These are phyloP conservation scores for Candida vartiovaarae DNA, from an alignment of 805 yeast species.

Conservation along the genomic window DNA sequence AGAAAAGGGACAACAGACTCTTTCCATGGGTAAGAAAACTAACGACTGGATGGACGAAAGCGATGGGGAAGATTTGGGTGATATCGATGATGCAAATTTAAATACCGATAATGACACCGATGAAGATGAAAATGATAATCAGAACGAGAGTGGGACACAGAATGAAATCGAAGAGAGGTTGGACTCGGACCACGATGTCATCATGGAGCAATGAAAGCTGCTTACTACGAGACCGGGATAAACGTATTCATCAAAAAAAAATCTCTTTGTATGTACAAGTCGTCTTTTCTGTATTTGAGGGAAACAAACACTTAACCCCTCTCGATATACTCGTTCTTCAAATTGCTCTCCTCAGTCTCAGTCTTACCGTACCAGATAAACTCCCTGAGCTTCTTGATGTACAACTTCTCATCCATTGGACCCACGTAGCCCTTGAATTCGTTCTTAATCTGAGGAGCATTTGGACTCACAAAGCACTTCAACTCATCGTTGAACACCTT, in stretches of 20 bases:
- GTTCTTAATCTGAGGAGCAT: slow-evolving; percentile 64
- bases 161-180: neutral
- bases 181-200: slow-evolving; percentile 20
- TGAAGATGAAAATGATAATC: slow-evolving; percentile 7
- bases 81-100: slow-evolving; percentile 9
- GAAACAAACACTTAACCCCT: slow-evolving; percentile 20
- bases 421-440: slow-evolving; percentile 70
- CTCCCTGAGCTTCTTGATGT: slow-evolving; percentile 64
- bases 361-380: slow-evolving; percentile 68
- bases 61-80: slow-evolving; percentile 19
- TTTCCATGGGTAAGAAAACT: slow-evolving; percentile 23
- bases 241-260: too few species aligned
- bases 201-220: slow-evolving; percentile 11
- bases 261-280: neutral
- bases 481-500: slow-evolving; percentile 35
- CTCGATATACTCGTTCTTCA: slow-evolving; percentile 21
- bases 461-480: slow-evolving; percentile 73
- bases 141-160: slow-evolving; percentile 10
- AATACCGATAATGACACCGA: slow-evolving; percentile 9
- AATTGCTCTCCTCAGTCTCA: slow-evolving; percentile 27
- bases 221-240: too few species aligned
- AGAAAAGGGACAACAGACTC: slow-evolving; percentile 36
- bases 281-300: neutral
- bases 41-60: slow-evolving; percentile 22
- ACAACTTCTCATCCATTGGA: slow-evolving; percentile 65